These are phyloP conservation scores for Brassica incana DNA, from an alignment of 345 rosid species.

Conservation along the genomic window DNA sequence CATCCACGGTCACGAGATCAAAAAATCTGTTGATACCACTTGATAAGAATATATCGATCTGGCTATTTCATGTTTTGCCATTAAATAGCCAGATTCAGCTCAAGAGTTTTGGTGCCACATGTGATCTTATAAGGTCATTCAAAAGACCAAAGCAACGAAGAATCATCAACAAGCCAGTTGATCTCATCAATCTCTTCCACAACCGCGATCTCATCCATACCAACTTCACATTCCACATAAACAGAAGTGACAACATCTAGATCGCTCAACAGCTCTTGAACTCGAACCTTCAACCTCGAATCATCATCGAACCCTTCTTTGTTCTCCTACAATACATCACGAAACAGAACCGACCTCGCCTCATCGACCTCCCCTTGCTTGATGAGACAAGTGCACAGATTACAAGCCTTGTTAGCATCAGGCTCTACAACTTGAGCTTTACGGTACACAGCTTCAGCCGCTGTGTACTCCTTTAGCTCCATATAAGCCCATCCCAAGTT, in stretches of 20 bases:
- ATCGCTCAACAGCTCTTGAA: slow-evolving; percentile 50
- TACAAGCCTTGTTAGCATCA: slow-evolving; percentile 89
- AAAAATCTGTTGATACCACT: too few species aligned
- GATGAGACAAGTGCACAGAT: slow-evolving; percentile 69
- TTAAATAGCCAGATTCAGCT: too few species aligned
- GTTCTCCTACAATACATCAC: slow-evolving; percentile 45
- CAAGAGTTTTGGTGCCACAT: too few species aligned
- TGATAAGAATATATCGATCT: too few species aligned
- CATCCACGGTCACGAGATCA: too few species aligned
- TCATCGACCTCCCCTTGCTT: slow-evolving; percentile 60
- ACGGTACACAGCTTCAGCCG: slow-evolving; percentile 72
- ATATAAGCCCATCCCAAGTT: slow-evolving; percentile 97
- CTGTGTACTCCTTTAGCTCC: slow-evolving; percentile 63
- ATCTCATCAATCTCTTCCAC: slow-evolving; percentile 59
- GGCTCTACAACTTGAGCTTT: slow-evolving; percentile 85
- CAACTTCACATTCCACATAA: slow-evolving; percentile 37
- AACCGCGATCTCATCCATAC: slow-evolving; percentile 46
- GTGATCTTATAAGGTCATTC: too few species aligned
- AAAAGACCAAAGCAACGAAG: too few species aligned
- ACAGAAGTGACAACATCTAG: slow-evolving; percentile 18
- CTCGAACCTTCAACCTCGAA: slow-evolving; percentile 52
- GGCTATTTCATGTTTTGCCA: too few species aligned
- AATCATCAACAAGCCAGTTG: too few species aligned
- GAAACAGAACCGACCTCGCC: slow-evolving; percentile 47
- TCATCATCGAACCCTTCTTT: slow-evolving; percentile 63